Conservation (phyloP, 2,329 filamentous ascomycete genomes). For the Biscogniauxia sp. region DNA sequence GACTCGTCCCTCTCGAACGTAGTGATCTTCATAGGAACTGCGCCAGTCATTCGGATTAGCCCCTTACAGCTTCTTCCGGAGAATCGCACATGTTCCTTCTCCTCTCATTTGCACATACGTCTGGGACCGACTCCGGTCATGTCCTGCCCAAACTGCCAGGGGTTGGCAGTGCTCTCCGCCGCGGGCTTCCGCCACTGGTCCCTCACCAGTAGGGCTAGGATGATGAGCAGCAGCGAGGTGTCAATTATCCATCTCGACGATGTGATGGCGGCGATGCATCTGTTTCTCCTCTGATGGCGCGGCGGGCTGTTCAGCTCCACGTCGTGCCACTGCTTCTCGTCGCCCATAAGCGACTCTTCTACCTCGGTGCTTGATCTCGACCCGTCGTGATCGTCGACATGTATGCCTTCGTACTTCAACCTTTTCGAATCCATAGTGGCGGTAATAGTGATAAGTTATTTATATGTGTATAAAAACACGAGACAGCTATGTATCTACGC, state of each 20-base stretch:
- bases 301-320: conserved; percentile 26
- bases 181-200: conserved; percentile 22
- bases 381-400: conserved; percentile 34
- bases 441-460: neutral
- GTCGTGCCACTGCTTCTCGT: conserved; percentile 35
- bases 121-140: conserved; percentile 36
- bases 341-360: conserved; percentile 39
- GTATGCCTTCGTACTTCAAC: conserved; percentile 32
- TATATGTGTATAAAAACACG: neutral
- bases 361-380: conserved; percentile 40
- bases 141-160: conserved; percentile 39
- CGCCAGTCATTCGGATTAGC: too few species aligned
- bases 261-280: conserved; percentile 26
- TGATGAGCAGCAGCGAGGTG: conserved; percentile 37
- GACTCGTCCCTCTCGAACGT: conserved; percentile 39
- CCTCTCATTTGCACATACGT: conserved; percentile 25
- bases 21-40: conserved; percentile 37
- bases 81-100: neutral
- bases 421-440: conserved; percentile 24
- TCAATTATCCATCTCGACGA: conserved; percentile 39
- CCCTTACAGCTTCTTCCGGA: neutral
- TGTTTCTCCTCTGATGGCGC: conserved; percentile 20
- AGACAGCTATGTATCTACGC: neutral
- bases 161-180: conserved; percentile 18
- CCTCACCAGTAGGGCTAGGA: conserved; percentile 36